Conservation (phyloP, 2,329 filamentous ascomycete genomes). For the Aspergillus hiratsukae region DNA sequence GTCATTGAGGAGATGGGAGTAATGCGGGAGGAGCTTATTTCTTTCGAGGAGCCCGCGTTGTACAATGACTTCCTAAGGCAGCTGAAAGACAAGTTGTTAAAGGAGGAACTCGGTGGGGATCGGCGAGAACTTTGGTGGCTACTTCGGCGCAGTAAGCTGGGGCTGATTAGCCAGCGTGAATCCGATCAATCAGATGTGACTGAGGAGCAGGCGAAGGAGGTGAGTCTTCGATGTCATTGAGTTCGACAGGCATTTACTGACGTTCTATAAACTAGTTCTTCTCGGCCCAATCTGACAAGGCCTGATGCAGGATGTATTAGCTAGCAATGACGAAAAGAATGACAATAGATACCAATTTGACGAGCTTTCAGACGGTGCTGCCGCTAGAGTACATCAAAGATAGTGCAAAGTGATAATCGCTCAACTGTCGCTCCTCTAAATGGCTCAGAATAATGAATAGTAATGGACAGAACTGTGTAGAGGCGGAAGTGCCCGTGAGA, state of each 20-base stretch:
- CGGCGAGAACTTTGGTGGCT: conserved; percentile 78
- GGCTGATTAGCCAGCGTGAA: conserved; percentile 64
- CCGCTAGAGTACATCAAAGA: background rate
- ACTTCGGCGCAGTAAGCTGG: conserved; percentile 62
- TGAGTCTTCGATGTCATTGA: conserved; percentile 14
- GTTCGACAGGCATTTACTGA: background rate
- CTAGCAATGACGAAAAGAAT: background rate
- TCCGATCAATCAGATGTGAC: conserved; percentile 63
- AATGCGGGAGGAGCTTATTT: conserved; percentile 71
- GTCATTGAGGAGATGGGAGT: conserved; percentile 72
- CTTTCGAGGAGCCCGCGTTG: conserved; percentile 67
- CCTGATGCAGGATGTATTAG: background rate
- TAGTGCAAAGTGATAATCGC: background rate
- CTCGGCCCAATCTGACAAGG: background rate
- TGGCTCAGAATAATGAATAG: background rate
- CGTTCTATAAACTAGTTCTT: background rate
- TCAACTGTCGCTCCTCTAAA: background rate
- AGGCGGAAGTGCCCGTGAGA: background rate
- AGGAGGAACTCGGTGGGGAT: conserved; percentile 68
- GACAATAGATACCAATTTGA: background rate
- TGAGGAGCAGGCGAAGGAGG: conserved; percentile 65
- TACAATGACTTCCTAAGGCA: conserved; percentile 71
- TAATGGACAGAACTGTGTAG: background rate
- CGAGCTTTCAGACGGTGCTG: background rate
- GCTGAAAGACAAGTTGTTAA: conserved; percentile 68